Conservation (phyloP, 2,329 filamentous ascomycete genomes). For the Fusarium udum region DNA sequence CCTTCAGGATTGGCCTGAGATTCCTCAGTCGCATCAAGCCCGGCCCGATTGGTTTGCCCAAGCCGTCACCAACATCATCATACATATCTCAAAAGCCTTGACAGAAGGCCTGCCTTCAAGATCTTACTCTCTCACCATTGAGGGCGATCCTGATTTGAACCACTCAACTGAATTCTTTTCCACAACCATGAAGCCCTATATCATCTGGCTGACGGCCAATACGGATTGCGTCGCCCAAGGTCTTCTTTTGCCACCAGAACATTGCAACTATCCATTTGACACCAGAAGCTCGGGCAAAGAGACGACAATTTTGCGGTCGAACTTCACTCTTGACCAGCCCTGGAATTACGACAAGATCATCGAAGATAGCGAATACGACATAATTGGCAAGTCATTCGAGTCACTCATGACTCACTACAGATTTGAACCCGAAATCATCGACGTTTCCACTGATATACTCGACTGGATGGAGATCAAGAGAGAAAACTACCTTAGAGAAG, state of each 20-base stretch:
- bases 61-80: neutral
- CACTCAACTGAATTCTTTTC: neutral
- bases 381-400: neutral
- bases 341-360: neutral
- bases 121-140: neutral
- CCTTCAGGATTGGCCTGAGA: neutral
- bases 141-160: constrained; percentile 3
- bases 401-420: rapidly evolving
- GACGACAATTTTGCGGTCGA: neutral
- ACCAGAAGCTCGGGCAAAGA: neutral
- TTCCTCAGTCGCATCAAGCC: neutral
- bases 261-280: neutral
- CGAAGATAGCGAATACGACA: neutral
- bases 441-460: neutral
- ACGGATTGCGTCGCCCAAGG: neutral
- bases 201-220: neutral
- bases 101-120: neutral
- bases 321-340: neutral
- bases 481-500: neutral
- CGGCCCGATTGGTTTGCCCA: too few species aligned
- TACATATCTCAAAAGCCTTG: neutral
- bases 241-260: neutral
- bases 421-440: neutral
- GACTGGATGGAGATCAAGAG: neutral
- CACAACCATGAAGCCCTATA: neutral